These are phyloP conservation scores for Quercus berberidifolia DNA, from an alignment of 306 rosid species.

Conservation along the genomic window DNA sequence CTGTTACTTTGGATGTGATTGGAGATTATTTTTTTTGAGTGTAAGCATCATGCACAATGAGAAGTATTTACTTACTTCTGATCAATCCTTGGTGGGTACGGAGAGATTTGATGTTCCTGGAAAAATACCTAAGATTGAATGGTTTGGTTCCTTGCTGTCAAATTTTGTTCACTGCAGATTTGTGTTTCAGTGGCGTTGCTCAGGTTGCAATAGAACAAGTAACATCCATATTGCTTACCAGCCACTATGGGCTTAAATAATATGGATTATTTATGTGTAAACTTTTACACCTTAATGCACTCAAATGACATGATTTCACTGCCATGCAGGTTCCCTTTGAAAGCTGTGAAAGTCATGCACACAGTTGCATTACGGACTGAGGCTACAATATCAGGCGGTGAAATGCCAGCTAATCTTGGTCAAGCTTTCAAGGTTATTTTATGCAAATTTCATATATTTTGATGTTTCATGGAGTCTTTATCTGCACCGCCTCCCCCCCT, in stretches of 20 bases:
- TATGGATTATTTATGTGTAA: background rate
- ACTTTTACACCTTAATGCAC: background rate
- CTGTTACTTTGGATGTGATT: conserved; percentile 7
- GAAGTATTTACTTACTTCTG: background rate
- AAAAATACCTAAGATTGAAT: background rate
- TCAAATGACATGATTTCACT: conserved; percentile 16
- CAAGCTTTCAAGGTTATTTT: conserved; percentile 82
- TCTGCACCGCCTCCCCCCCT: background rate
- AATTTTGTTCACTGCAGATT: background rate
- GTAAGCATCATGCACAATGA: background rate
- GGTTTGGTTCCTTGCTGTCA: background rate
- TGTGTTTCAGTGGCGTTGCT: background rate
- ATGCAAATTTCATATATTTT: background rate
- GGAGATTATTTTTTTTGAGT: background rate
- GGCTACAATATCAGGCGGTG: conserved; percentile 71
- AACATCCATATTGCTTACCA: conserved; percentile 1
- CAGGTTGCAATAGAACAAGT: background rate
- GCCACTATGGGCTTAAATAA: background rate
- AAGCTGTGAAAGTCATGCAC: conserved; percentile 98
- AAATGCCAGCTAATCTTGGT: conserved; percentile 80
- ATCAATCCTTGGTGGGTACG: background rate
- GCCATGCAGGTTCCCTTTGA: conserved; percentile 68
- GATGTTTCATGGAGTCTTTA: background rate
- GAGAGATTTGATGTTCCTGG: background rate
- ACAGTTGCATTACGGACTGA: conserved; percentile 94